Evolutionary conservation across 257 asterid genomes (phyloP).

Genomic region (Voacanga thouarsii): DNA sequence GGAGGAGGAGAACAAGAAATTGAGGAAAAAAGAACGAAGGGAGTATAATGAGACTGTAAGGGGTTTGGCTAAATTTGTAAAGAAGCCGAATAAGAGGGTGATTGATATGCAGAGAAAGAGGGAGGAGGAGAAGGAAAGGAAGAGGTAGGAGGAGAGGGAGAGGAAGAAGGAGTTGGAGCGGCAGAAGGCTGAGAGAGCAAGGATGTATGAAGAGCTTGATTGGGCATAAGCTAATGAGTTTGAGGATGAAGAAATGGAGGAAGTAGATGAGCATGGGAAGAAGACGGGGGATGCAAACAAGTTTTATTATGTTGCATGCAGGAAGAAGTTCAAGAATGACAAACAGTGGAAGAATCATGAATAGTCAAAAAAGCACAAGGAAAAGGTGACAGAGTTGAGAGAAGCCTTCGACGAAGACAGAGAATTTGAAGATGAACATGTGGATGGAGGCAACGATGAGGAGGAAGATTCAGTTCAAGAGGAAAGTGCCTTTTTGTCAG

Average conservation of each 20-base stretch:
- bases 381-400: constrained; percentile 78
- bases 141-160: constrained; percentile 65
- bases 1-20: constrained; percentile 93
- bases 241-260: constrained; percentile 57
- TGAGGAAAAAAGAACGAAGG: constrained; percentile 78
- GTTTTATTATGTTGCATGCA: constrained; percentile 80
- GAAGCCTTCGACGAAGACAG: constrained; percentile 70
- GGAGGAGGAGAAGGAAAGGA: constrained; percentile 81
- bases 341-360: constrained; percentile 98
- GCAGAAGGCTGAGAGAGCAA: constrained; percentile 74
- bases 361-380: constrained; percentile 95
- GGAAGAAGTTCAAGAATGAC: constrained; percentile 92
- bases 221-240: constrained; percentile 74
- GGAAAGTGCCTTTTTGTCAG: constrained; percentile 46
- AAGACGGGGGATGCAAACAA: constrained; percentile 37
- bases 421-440: constrained; percentile 41
- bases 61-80: constrained; percentile 83
- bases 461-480: constrained; percentile 30
- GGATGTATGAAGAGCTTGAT: constrained; percentile 71
- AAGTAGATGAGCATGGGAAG: constrained; percentile 42
- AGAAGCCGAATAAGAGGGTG: constrained; percentile 91
- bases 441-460: constrained; percentile 31
- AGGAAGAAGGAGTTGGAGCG: constrained; percentile 82
- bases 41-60: constrained; percentile 92
- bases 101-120: constrained; percentile 87